A percentile compares a stretch with the other conserved stretches of the same genome.
phyloP scores from a whole-genome alignment of 2,329 filamentous ascomycete genomes.

The Neonectria magnoliae region DNA sequence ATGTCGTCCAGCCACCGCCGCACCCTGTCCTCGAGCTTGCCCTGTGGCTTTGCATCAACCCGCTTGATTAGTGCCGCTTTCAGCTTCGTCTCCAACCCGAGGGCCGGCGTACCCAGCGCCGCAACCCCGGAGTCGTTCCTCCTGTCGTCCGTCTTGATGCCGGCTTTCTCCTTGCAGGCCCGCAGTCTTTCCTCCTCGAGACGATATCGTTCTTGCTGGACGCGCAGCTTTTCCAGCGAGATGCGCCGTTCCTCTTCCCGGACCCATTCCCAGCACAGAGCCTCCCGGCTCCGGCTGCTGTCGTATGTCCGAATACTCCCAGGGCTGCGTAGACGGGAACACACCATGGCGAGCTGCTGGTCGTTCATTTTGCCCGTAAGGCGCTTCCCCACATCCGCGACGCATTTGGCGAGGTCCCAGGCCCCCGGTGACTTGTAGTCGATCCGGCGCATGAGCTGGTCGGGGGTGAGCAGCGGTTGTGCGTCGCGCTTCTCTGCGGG shows the following conservation, averaged over 20 bases:
- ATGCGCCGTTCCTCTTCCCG: constrained; percentile 6
- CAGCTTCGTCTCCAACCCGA: constrained; percentile 17
- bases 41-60: constrained; percentile 35
- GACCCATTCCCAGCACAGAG: background rate
- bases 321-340: constrained; percentile 13
- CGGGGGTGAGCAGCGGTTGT: constrained; percentile 10
- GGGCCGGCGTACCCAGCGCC: constrained; percentile 9
- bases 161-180: background rate
- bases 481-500: background rate
- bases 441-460: constrained; percentile 27
- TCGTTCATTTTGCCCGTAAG: constrained; percentile 27
- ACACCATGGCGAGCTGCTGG: constrained; percentile 32
- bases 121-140: background rate
- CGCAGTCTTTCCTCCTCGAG: background rate
- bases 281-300: background rate
- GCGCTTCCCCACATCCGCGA: constrained; percentile 32
- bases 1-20: constrained; percentile 37
- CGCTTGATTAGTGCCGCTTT: constrained; percentile 33
- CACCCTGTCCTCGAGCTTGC: constrained; percentile 36
- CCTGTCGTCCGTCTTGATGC: background rate
- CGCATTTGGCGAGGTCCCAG: constrained; percentile 25
- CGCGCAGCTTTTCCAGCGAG: constrained; percentile 7
- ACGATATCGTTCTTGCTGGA: background rate
- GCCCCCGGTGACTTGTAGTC: constrained; percentile 14
- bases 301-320: background rate